phyloP scores from a whole-genome alignment of 2,329 filamentous ascomycete species.

The Aspergillus ochraceoroseus region DNA sequence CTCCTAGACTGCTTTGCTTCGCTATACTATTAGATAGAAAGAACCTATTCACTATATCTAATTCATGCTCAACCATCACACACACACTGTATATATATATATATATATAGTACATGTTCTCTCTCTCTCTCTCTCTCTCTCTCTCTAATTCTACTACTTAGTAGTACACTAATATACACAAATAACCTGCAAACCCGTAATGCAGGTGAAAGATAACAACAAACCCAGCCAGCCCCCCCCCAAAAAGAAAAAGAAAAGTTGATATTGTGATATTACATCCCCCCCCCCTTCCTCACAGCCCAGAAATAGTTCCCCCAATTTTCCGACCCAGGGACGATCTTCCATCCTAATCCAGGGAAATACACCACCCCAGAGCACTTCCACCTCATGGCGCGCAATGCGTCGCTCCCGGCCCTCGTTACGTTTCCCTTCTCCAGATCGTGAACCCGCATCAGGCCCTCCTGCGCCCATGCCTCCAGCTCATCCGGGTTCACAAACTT shows the following conservation, averaged over 20 bases:
- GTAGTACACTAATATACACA: too few relatives aligned
- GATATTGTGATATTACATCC: too few relatives aligned
- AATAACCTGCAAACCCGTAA: too few relatives aligned
- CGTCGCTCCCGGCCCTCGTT: constrained; percentile 23
- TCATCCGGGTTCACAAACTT: constrained; percentile 92
- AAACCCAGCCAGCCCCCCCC: too few relatives aligned
- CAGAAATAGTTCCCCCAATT: constrained; percentile 95
- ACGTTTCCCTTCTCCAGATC: constrained; percentile 21
- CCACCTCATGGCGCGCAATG: constrained; percentile 50
- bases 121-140: too few relatives aligned
- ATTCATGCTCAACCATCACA: too few relatives aligned
- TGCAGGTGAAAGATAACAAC: too few relatives aligned
- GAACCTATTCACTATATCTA: too few relatives aligned
- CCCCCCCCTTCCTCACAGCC: constrained; percentile 60
- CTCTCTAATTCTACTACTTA: background rate
- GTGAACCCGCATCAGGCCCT: constrained; percentile 50
- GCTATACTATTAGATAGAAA: too few relatives aligned
- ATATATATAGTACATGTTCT: too few relatives aligned
- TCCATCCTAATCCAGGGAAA: constrained; percentile 87
- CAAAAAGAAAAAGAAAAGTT: background rate
- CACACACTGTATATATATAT: too few relatives aligned
- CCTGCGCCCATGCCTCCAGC: constrained; percentile 42
- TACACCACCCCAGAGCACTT: constrained; percentile 78
- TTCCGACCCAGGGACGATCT: constrained; percentile 72
- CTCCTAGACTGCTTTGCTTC: too few relatives aligned